phyloP scores from a whole-genome alignment of 2,329 filamentous ascomycete species.

The Neonectria coccinea region DNA sequence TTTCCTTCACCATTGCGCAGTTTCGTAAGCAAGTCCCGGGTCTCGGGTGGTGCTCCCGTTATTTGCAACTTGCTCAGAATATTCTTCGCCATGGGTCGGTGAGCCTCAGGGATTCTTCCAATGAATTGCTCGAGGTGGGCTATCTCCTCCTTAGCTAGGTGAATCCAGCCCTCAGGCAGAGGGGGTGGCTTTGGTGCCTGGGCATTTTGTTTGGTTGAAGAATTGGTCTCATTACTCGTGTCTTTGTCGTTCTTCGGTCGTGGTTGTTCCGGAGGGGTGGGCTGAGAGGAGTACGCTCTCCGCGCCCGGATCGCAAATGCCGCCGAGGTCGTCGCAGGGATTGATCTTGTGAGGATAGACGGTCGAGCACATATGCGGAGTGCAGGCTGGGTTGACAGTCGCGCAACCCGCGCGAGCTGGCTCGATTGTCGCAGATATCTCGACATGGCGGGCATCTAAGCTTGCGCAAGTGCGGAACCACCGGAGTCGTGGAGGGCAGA shows the following conservation, averaged over 20 bases:
- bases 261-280: slow-evolving; percentile 53
- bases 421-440: slow-evolving; percentile 74
- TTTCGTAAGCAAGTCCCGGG: slow-evolving; percentile 68
- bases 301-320: slow-evolving; percentile 49
- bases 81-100: slow-evolving; percentile 69
- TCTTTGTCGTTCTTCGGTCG: slow-evolving; percentile 44
- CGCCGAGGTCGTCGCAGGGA: slow-evolving; percentile 45
- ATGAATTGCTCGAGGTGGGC: slow-evolving; percentile 70
- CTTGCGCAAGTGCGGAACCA: slow-evolving; percentile 51
- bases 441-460: slow-evolving; percentile 65
- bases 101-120: slow-evolving; percentile 71
- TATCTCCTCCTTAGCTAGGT: slow-evolving; percentile 59
- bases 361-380: slow-evolving; percentile 59
- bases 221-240: slow-evolving; percentile 38
- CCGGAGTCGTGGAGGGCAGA: slow-evolving; percentile 46
- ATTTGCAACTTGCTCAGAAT: slow-evolving; percentile 72
- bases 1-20: slow-evolving; percentile 70
- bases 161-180: slow-evolving; percentile 61
- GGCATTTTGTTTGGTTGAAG: slow-evolving; percentile 34
- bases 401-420: slow-evolving; percentile 72
- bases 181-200: slow-evolving; percentile 48
- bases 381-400: slow-evolving; percentile 65
- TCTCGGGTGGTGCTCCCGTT: slow-evolving; percentile 76
- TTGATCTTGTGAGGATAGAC: slow-evolving; percentile 47
- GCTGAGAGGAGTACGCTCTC: slow-evolving; percentile 53